Conservation (phyloP, 2,329 filamentous ascomycete species). For the Alternaria viburni region DNA sequence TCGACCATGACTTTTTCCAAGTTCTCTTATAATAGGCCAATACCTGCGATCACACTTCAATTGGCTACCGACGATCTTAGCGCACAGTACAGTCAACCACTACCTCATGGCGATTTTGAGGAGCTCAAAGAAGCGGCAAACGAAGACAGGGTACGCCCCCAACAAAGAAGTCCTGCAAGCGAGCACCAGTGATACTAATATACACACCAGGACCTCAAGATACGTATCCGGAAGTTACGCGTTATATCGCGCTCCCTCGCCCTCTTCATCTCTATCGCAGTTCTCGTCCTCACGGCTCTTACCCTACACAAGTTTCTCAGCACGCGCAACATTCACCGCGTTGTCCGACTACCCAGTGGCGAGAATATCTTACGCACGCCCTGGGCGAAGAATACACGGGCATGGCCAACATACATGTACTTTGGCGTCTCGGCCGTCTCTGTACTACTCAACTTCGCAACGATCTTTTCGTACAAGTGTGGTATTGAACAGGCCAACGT, state of each 20-base stretch:
- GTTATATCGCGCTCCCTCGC: constrained; percentile 45
- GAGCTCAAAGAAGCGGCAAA: constrained; percentile 20
- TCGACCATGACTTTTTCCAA: neutral
- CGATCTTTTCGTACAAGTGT: constrained; percentile 43
- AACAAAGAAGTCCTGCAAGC: neutral
- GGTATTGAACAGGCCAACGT: constrained; percentile 45
- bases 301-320: constrained; percentile 49
- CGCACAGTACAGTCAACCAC: constrained; percentile 4
- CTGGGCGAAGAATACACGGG: constrained; percentile 47
- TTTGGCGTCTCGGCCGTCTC: constrained; percentile 41
- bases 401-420: constrained; percentile 52
- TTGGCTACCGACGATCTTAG: neutral
- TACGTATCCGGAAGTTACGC: constrained; percentile 47
- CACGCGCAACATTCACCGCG: constrained; percentile 39
- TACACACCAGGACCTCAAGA: constrained; percentile 42
- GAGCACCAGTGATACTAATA: neutral
- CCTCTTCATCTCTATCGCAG: constrained; percentile 42
- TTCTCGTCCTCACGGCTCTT: constrained; percentile 45
- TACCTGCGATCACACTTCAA: constrained; percentile 26
- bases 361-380: constrained; percentile 42
- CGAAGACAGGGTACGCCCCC: constrained; percentile 27
- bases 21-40: neutral
- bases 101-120: constrained; percentile 22
- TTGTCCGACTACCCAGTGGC: constrained; percentile 20
- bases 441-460: constrained; percentile 42